phyloP scores from a whole-genome alignment of 495 filamentous ascomycete genomes.

The Penicillium ochrochloron region DNA sequence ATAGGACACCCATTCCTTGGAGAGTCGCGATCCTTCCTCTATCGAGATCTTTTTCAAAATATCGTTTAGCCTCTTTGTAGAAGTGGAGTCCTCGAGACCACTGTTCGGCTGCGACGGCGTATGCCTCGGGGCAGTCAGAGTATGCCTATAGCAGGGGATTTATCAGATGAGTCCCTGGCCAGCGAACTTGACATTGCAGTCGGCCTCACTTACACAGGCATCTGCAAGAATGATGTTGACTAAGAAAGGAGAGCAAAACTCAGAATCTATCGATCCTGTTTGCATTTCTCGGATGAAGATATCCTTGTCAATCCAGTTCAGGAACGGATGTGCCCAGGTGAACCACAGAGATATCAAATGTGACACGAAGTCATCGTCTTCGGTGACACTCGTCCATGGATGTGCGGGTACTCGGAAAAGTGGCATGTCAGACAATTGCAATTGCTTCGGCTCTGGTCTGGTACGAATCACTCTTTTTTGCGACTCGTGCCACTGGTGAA shows the following conservation, averaged over 20 bases:
- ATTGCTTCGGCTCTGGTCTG: background rate
- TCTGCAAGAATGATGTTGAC: slow-evolving; percentile 50
- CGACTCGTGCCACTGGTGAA: slow-evolving; percentile 6
- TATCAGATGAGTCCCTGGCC: background rate
- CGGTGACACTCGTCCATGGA: slow-evolving; percentile 53
- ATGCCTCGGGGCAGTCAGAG: slow-evolving; percentile 31
- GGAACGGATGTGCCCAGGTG: slow-evolving; percentile 48
- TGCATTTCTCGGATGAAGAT: slow-evolving; percentile 48
- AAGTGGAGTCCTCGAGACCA: slow-evolving; percentile 31
- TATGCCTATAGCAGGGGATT: slow-evolving; percentile 16
- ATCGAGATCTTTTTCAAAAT: slow-evolving; percentile 22
- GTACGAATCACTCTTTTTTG: background rate
- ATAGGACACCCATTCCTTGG: slow-evolving; percentile 24
- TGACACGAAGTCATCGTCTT: slow-evolving; percentile 54
- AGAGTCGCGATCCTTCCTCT: slow-evolving; percentile 16
- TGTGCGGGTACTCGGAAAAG: slow-evolving; percentile 37
- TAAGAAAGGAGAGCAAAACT: slow-evolving; percentile 51
- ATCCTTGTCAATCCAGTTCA: slow-evolving; percentile 48
- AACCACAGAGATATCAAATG: slow-evolving; percentile 49
- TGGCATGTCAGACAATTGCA: slow-evolving; percentile 7
- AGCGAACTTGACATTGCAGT: background rate
- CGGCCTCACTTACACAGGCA: slow-evolving; percentile 15
- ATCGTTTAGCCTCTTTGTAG: slow-evolving; percentile 29
- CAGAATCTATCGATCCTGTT: slow-evolving; percentile 28
- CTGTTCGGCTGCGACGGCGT: slow-evolving; percentile 15